phyloP scores from a whole-genome alignment of 441 rosid species.

The Francoa sonchifolia region DNA sequence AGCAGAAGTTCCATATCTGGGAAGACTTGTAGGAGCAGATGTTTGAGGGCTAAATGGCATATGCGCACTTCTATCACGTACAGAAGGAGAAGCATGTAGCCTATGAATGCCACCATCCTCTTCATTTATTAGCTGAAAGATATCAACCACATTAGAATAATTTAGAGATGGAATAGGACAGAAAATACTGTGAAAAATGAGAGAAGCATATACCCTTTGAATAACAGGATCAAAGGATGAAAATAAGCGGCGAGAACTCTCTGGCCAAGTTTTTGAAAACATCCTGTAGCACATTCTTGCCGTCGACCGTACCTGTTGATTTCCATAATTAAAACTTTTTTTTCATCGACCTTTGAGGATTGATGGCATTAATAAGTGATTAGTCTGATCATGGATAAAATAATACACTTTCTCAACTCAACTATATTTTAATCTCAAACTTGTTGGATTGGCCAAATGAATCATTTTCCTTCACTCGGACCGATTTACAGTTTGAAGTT shows the following conservation, averaged over 20 bases:
- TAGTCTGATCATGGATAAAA: no score
- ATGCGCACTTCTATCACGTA: conserved; percentile 76
- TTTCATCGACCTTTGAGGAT: no score
- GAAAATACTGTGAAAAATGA: conserved; percentile 1
- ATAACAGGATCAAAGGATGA: conserved; percentile 83
- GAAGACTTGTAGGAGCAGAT: conserved; percentile 37
- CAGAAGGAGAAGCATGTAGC: conserved; percentile 92
- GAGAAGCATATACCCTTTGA: conserved; percentile 62
- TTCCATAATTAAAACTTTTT: conserved; percentile 10
- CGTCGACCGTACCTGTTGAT: conserved; percentile 78
- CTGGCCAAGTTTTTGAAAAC: conserved; percentile 98
- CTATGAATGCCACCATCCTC: conserved; percentile 95
- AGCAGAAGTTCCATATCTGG: conserved; percentile 94
- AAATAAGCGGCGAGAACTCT: conserved; percentile 84
- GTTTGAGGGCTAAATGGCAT: conserved; percentile 42
- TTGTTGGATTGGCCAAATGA: no score
- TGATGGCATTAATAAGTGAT: no score
- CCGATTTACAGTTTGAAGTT: no score
- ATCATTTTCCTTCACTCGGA: no score
- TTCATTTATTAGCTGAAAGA: conserved; percentile 73
- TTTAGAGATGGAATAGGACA: conserved; percentile 2
- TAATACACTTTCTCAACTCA: no score
- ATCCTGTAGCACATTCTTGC: conserved; percentile 98
- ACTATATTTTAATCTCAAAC: no score
- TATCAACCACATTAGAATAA: conserved; percentile 8